Evolutionary conservation across 1,284 basidiomycete genomes (phyloP).

Genomic region (Pisolithus thermaeus): DNA sequence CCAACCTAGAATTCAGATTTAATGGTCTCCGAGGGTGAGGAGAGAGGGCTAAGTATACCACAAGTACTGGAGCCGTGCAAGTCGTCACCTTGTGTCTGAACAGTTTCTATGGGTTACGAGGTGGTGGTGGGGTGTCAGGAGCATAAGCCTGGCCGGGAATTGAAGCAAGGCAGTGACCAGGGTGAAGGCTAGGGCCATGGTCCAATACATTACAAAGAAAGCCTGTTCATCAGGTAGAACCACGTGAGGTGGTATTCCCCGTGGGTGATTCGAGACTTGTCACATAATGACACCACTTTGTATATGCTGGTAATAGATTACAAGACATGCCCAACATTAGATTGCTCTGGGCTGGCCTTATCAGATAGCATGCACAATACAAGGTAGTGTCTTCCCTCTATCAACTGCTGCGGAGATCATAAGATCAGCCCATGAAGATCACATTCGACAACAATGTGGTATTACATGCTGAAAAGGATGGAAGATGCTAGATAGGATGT

Average conservation of each 20-base stretch:
- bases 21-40: not conserved
- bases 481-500: not conserved
- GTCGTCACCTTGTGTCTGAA: conserved; percentile 7
- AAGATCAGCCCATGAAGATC: not conserved
- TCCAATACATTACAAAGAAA: too few relatives aligned
- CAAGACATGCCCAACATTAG: not conserved
- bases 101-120: too few relatives aligned
- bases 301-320: too few relatives aligned
- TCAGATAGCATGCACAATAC: not conserved
- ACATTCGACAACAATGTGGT: not conserved
- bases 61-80: conserved; percentile 14
- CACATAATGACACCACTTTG: too few relatives aligned
- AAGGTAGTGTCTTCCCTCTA: not conserved
- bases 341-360: not conserved
- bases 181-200: too few relatives aligned
- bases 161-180: too few relatives aligned
- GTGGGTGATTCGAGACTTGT: too few relatives aligned
- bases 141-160: too few relatives aligned
- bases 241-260: too few relatives aligned
- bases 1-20: conserved; percentile 33
- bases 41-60: conserved; percentile 9
- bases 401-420: not conserved
- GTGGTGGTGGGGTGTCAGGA: too few relatives aligned
- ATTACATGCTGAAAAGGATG: not conserved
- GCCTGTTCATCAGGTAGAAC: too few relatives aligned